These are phyloP conservation scores for Xerophyta viscosa DNA, from an alignment of 106 monocot genomes.

Conservation along the genomic window DNA sequence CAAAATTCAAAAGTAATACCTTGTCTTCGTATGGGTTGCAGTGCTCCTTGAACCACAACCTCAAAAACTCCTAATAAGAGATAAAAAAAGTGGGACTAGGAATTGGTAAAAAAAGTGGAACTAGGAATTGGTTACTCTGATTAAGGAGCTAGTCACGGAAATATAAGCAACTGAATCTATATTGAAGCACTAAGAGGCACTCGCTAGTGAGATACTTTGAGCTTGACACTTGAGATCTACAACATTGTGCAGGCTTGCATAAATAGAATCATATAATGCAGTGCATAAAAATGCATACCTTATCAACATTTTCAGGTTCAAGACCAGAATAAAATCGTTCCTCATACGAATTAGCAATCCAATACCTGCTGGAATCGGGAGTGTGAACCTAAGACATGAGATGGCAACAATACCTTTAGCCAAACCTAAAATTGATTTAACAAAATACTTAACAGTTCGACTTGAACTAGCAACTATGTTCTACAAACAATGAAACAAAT, in stretches of 20 bases:
- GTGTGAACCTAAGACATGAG: constrained; percentile 72
- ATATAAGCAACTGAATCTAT: too few species aligned
- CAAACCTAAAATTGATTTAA: too few species aligned
- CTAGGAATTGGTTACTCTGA: too few species aligned
- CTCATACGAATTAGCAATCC: constrained; percentile 87
- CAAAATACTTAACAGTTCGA: too few species aligned
- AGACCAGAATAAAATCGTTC: constrained; percentile 49
- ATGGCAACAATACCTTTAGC: background rate
- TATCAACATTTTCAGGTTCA: constrained; percentile 99
- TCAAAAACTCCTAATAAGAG: constrained; percentile 73
- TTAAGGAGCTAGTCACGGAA: too few species aligned
- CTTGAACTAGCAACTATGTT: too few species aligned
- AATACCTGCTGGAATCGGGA: constrained; percentile 97
- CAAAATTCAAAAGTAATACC: constrained; percentile 21
- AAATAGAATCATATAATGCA: background rate
- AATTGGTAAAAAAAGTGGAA: too few species aligned
- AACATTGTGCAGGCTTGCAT: background rate
- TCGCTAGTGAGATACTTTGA: too few species aligned
- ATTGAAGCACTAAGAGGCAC: too few species aligned
- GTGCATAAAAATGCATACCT: constrained; percentile 37
- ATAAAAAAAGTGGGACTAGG: too few species aligned
- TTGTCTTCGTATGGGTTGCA: constrained; percentile 97
- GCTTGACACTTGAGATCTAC: too few species aligned
- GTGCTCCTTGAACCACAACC: constrained; percentile 89
- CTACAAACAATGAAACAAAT: too few species aligned